A percentile compares a stretch with the other conserved stretches of the same genome.
phyloP scores from a whole-genome alignment of 1,284 basidiomycete genomes.

The Mixia osmundae region DNA sequence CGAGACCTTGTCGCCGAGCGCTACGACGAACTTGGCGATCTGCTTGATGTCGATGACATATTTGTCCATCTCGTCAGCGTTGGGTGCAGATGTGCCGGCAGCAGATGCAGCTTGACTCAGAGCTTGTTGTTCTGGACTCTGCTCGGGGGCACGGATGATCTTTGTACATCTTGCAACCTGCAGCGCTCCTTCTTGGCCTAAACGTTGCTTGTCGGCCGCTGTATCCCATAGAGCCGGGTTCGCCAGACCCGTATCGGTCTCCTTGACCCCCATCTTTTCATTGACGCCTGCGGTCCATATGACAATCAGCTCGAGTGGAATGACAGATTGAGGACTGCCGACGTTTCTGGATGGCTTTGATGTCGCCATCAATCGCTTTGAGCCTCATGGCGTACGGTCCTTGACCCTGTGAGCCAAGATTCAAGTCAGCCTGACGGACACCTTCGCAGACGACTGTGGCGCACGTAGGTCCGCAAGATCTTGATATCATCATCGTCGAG shows the following conservation, averaged over 20 bases:
- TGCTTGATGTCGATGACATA: conserved; percentile 99
- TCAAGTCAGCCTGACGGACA: not conserved
- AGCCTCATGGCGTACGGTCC: conserved; percentile 79
- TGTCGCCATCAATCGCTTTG: conserved; percentile 75
- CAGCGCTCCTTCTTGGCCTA: conserved; percentile 75
- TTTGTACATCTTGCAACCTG: conserved; percentile 98
- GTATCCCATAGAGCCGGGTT: conserved; percentile 51
- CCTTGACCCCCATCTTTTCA: conserved; percentile 74
- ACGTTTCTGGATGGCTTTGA: conserved; percentile 88
- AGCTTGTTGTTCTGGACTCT: conserved; percentile 8
- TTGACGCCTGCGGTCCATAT: conserved; percentile 34
- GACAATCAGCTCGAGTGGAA: conserved; percentile 16
- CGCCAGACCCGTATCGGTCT: conserved; percentile 91
- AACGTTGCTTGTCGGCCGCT: conserved; percentile 36
- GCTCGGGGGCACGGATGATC: conserved; percentile 47
- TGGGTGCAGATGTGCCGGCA: conserved; percentile 10
- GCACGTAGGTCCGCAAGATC: conserved; percentile 87
- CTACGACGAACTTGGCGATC: conserved; percentile 98
- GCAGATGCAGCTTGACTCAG: conserved; percentile 10
- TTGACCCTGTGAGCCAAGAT: conserved; percentile 55
- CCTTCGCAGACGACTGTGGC: conserved; percentile 21
- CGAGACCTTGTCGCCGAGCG: conserved; percentile 81
- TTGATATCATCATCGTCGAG: conserved; percentile 98
- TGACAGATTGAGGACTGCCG: conserved; percentile 24
- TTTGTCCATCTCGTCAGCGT: conserved; percentile 85